Evolutionary conservation across 169 alveolate species (phyloP).

Genomic region (Eimeria praecox): DNA sequence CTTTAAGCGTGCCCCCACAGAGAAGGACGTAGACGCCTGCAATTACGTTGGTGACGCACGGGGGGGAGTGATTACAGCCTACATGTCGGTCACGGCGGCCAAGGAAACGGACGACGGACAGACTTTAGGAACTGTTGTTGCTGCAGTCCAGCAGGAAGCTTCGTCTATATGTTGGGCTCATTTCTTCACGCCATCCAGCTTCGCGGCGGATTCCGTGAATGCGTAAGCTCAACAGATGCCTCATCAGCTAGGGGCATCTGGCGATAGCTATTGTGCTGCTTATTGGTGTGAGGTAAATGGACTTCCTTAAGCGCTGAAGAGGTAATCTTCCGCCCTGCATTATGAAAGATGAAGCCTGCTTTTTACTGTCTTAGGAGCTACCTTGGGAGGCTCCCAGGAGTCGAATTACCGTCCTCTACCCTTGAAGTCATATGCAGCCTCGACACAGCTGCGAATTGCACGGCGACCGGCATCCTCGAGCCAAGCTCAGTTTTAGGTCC

Average conservation of each 20-base stretch:
- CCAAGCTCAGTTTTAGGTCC: background rate
- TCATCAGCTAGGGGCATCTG: background rate
- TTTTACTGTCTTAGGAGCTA: constrained; percentile 10
- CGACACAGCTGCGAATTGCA: background rate
- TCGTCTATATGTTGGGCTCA: constrained; percentile 45
- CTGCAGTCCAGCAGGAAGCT: background rate
- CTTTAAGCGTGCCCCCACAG: constrained; percentile 56
- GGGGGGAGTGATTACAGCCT: background rate
- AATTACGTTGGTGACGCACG: background rate
- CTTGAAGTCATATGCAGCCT: background rate
- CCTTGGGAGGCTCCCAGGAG: constrained; percentile 64
- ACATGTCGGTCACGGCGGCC: background rate
- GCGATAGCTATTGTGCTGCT: background rate
- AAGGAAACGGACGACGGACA: background rate
- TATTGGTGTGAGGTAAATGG: background rate
- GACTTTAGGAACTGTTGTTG: background rate
- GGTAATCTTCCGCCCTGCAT: background rate
- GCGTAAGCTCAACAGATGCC: constrained; percentile 10
- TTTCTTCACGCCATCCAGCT: constrained; percentile 4
- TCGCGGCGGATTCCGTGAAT: background rate
- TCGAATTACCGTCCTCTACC: constrained; percentile 17
- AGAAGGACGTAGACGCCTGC: constrained; percentile 50
- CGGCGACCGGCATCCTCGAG: background rate
- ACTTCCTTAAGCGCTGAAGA: background rate
- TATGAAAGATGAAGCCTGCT: background rate